Base-by-base conservation (phyloP, 129 eudicot species). In the Erigeron canadensis region DNA sequence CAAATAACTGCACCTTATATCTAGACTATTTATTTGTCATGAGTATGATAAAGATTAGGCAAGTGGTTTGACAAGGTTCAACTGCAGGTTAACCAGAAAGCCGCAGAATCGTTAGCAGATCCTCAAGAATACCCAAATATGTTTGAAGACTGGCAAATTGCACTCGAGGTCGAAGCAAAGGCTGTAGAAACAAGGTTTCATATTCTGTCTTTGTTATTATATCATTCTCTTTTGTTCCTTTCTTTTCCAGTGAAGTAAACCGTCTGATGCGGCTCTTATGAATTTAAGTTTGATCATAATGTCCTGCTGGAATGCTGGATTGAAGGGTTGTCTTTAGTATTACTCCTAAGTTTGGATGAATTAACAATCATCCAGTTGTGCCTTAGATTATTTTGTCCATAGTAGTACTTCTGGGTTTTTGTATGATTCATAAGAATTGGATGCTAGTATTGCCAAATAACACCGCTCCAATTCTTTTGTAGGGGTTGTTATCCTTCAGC, bases 101-200 rank as follows among this genome's bases (percentile, higher is more conserved):
- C 97, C 22, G 92, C 97, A 15, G 97, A 91, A 68, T 86, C 97
- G 63, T 85, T 91, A 75, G 97, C 97, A 28, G 97, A 91, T 82
- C 97, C 97, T 11, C 85, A 78, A 77, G 97, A 91, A 78, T 91
- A 91, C 81, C 81, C 97, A 39, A 91, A 91, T 83, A 72, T 91
- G 88, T 91, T 91, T 76, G 97, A 91, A 50, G 92, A 91, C 45
- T 91, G 97, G 97, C 92, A 91, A 88, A 63, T 91, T 80, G 97
- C 97, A 23, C 87, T 88, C 74, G 88, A 75, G 58, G 92, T 88
- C 58, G 97, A 91, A 77, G 77, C 85, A 15, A 88, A 75, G 87
- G 88, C 85, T 68, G 84, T 84, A 34, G 92, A 80, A 69, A 70
- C 85, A 59, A 90, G 97, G 97, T 87, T 63, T 11, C 10, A 53